phyloP scores from a whole-genome alignment of 345 rosid genomes.

The Cardamine resedifolia region DNA sequence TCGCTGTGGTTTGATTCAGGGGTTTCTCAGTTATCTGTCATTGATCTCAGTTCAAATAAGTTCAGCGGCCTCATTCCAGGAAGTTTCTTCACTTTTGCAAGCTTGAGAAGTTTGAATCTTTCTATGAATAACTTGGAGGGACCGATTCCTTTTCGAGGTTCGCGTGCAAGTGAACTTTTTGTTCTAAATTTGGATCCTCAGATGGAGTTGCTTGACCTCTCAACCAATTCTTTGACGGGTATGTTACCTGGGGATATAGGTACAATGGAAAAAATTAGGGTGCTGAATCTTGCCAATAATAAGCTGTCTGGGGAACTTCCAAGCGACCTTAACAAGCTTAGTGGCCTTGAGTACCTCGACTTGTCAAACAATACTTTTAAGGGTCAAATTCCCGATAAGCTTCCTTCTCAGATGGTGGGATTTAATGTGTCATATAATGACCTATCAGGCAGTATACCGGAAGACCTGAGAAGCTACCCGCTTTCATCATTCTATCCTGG shows the following conservation, averaged over 20 bases:
- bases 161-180: conserved; percentile 60
- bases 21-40: conserved; percentile 45
- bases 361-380: conserved; percentile 71
- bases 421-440: conserved; percentile 83
- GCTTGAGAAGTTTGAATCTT: conserved; percentile 70
- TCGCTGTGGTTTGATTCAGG: conserved; percentile 47
- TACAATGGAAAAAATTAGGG: conserved; percentile 51
- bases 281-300: conserved; percentile 73
- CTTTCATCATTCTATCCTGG: conserved; percentile 73
- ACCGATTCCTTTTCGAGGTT: conserved; percentile 59
- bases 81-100: conserved; percentile 55
- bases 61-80: conserved; percentile 63
- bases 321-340: conserved; percentile 67
- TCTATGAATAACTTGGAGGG: conserved; percentile 73
- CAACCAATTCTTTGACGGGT: conserved; percentile 67
- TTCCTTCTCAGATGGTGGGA: conserved; percentile 52
- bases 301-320: conserved; percentile 69
- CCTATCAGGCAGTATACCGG: conserved; percentile 67
- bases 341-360: conserved; percentile 69
- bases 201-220: conserved; percentile 90
- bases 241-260: conserved; percentile 65
- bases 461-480: conserved; percentile 50
- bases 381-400: conserved; percentile 67
- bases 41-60: conserved; percentile 80
- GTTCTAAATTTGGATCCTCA: conserved; percentile 45